Base-by-base conservation (phyloP, 2,329 filamentous ascomycete genomes). In the Thielaviopsis euricoi region DNA sequence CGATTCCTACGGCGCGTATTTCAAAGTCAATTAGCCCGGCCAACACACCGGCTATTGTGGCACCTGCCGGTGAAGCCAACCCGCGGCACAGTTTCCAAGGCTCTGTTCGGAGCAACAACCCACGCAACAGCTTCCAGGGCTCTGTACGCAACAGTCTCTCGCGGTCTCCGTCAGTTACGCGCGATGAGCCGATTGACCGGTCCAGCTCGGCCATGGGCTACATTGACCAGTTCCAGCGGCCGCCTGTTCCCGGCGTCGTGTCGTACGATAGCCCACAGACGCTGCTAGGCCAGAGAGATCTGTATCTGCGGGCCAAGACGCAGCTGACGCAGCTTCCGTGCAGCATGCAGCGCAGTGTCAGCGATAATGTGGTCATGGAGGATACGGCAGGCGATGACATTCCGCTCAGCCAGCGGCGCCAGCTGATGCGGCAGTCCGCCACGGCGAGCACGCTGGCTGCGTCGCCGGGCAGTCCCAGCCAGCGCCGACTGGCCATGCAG, bases 381-480 rank as follows among this genome's bases (percentile, higher is more conserved):
- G 58, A 50, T 6, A 21, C 52, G 25, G 52, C 52, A 1, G 58
- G 76, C 1, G 87, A 90, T 61, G 80, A 89, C 58, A 74, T 91
- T 63, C 83, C 87, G 0, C 74, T 93, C 19, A 85, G 81, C 49
- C 80, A 86, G 64, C 82, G 86, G 50, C 78, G 77, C 58, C 71
- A 79, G 52, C 68, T 86, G 26, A 80, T 86, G 58, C 79, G 78
- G 33, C 76, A 79, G 49, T 74, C 67, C 62, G 77, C 74, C 64
- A 61, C 72, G 53, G 67, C 70, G 62, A 64, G 63, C 48, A 68
- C 29, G 9, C 46, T 55, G 17, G 69, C 70, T 4, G 69, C 72
- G 9, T 67, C 61, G 29, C 63, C 68, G 0, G 59, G 68, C 23
- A 80, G 79, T 64, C 71, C 64, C 78, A 79, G 67, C 78, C 77